Conservation (phyloP, 352 stramenopile genomes). For the Phytopythium ostracodes region DNA sequence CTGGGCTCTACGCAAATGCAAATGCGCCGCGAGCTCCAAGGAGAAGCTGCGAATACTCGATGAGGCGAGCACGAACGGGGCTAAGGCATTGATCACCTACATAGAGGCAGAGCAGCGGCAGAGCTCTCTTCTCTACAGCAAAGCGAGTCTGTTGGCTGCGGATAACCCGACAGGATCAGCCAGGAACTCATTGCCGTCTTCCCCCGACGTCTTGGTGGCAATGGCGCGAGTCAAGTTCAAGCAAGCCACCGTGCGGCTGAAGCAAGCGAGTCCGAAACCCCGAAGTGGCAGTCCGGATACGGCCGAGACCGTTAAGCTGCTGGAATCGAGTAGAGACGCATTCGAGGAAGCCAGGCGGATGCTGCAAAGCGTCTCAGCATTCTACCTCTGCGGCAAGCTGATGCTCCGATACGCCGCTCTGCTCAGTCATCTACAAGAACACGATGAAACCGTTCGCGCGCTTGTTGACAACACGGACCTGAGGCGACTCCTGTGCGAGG, state of each 20-base stretch:
- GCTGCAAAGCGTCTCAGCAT: neutral
- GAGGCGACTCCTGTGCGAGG: neutral
- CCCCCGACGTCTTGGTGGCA: slow-evolving; percentile 19
- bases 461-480: neutral
- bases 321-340: neutral
- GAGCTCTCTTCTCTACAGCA: slow-evolving; percentile 1
- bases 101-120: slow-evolving; percentile 2
- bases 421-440: neutral
- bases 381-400: neutral
- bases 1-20: slow-evolving; percentile 28
- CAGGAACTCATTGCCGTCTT: neutral
- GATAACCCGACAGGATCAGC: neutral
- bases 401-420: neutral
- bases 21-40: slow-evolving; percentile 13
- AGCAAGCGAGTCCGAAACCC: slow-evolving; percentile 9
- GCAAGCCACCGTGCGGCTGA: slow-evolving; percentile 20
- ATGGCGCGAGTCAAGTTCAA: slow-evolving; percentile 32
- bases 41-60: slow-evolving; percentile 13
- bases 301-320: neutral
- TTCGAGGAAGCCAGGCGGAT: slow-evolving; percentile 1
- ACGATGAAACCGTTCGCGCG: neutral
- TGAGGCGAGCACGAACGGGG: slow-evolving; percentile 17
- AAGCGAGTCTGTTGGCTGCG: slow-evolving; percentile 2
- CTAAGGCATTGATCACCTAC: slow-evolving; percentile 7
- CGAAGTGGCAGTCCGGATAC: neutral